Base-by-base conservation (phyloP, 225 moss, liverwort and hornwort genomes). In the Neckera pumila region DNA sequence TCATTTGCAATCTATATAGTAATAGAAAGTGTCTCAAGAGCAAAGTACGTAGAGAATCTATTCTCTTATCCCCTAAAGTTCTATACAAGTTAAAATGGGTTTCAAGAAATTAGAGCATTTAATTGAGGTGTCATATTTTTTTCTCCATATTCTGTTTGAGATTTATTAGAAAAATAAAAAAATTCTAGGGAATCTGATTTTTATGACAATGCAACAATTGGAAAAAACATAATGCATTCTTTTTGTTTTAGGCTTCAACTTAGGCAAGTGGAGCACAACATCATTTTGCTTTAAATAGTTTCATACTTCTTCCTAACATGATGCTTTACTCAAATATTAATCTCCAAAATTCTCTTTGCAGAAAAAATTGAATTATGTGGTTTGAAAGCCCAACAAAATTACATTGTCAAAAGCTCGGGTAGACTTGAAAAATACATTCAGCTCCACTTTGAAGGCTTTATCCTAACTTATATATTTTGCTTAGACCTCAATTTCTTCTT, bases 221-320 rank as follows among this genome's bases (percentile, higher is more conserved):
- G 45, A 47, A 47, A 74, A 3, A 74, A 28, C 30, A 18, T 14
- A 0, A 19, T 19, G 15, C 16, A 72, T 27, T 28, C 2, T 72
- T 45, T 73, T 28, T 28, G 2, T 72, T 43, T 72, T 9, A 1
- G 15, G 16, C 27, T 4, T 6, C 6, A 27, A 5, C 10, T 73
- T 2, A 0, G 5, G 1, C 2, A 28, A 73, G 6, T 0, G 0
- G 1, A 45, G 1, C 0, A 0, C 10, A 16, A 45, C 6, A 45
- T 73, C 45, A 45, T 28, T 72, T 73, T 27, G 18, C 4, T 73
- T 18, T 45, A 2, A 73, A 73, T 38, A 13, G 30, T 73, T 17
- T 6, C 3, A 45, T 28, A 28, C 1, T 10, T 30, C 3, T 72
- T 72, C 8, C 2, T 16, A 72, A 45, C 14, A 43, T 72, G 71